A percentile compares a stretch with the other conserved stretches of the same genome.
Conservation (phyloP, 306 rosid species). For the Purshia tridentata region DNA sequence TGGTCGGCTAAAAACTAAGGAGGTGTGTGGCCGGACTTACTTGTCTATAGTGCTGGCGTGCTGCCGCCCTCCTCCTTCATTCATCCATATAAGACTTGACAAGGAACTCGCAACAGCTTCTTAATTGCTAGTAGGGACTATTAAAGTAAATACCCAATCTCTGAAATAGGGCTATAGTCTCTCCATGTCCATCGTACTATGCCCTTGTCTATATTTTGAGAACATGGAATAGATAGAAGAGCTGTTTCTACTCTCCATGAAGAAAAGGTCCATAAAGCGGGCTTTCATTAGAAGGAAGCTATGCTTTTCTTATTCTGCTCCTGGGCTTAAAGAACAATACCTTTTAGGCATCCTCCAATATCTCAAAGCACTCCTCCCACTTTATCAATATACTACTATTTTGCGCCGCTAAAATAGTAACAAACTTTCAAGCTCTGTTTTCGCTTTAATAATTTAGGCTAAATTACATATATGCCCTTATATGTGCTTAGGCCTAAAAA, state of each 20-base stretch:
- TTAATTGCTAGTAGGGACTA: too few relatives aligned
- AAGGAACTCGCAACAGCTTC: background rate
- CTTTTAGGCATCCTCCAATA: constrained; percentile 3
- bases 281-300: too few relatives aligned
- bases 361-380: constrained; percentile 9
- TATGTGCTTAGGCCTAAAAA: background rate
- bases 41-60: background rate
- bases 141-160: too few relatives aligned
- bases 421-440: background rate
- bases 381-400: background rate
- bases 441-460: background rate
- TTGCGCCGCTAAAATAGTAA: background rate
- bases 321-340: background rate
- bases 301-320: background rate
- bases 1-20: constrained; percentile 3
- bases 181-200: too few relatives aligned
- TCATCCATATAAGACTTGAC: background rate
- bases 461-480: too few relatives aligned
- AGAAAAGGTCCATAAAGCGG: too few relatives aligned
- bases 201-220: too few relatives aligned
- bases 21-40: background rate
- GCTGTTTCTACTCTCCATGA: too few relatives aligned
- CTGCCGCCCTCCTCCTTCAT: too few relatives aligned
- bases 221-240: too few relatives aligned
- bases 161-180: too few relatives aligned